Conservation (phyloP, 2,329 filamentous ascomycete genomes). For the Nigrospora osmanthi region DNA sequence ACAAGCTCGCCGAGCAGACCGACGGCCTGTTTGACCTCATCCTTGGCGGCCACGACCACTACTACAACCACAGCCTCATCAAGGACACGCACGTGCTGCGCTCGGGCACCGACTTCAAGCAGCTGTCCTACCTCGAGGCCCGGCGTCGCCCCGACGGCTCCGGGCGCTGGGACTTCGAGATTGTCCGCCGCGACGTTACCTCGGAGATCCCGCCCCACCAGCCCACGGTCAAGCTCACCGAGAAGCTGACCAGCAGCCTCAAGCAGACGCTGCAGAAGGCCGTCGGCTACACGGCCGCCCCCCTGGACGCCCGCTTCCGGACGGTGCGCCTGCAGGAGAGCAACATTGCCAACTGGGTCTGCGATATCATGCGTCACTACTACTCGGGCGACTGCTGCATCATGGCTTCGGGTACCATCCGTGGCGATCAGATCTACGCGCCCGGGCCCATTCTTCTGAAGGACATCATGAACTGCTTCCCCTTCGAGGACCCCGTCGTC, state of each 20-base stretch:
- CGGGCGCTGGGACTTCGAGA: conserved; percentile 68
- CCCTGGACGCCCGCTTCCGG: conserved; percentile 79
- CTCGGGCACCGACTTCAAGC: conserved; percentile 86
- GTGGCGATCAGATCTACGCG: conserved; percentile 82
- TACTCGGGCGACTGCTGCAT: conserved; percentile 74
- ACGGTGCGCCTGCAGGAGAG: conserved; percentile 72
- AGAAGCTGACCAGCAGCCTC: conserved; percentile 63
- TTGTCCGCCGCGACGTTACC: conserved; percentile 66
- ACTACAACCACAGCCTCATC: conserved; percentile 69
- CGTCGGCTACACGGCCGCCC: conserved; percentile 73
- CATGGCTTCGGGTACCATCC: conserved; percentile 79
- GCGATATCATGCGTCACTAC: conserved; percentile 81
- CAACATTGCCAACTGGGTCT: conserved; percentile 86
- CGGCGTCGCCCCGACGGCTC: conserved; percentile 38
- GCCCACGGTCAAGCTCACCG: conserved; percentile 53
- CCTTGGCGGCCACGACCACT: conserved; percentile 85
- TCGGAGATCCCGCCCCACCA: conserved; percentile 58
- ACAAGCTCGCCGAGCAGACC: conserved; percentile 71
- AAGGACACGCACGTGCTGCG: conserved; percentile 79
- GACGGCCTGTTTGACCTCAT: conserved; percentile 75
- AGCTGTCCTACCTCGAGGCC: conserved; percentile 80
- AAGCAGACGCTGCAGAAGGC: conserved; percentile 74
- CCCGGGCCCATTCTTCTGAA: conserved; percentile 70
- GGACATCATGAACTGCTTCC: conserved; percentile 83
- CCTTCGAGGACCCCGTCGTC: conserved; percentile 85